Conservation (phyloP, 371 early-diverging fungal genomes). For the Saksenaea oblongispora region DNA sequence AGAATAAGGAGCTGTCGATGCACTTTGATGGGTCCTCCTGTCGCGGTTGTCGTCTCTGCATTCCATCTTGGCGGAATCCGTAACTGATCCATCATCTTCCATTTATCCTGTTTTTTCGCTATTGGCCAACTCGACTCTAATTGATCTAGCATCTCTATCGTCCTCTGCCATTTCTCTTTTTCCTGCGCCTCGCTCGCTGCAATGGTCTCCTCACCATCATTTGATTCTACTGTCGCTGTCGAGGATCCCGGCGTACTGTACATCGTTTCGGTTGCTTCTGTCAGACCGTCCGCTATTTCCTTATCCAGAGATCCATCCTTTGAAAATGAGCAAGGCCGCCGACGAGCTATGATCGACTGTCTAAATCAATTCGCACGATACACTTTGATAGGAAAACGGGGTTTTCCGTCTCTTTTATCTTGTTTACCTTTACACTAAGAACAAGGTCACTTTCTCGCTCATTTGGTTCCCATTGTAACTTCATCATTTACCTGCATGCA, state of each 20-base stretch:
- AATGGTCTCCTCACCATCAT: background rate
- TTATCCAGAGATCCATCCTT: constrained; percentile 15
- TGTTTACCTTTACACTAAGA: constrained; percentile 1
- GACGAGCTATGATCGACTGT: constrained; percentile 11
- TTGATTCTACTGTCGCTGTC: background rate
- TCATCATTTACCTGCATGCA: constrained; percentile 4
- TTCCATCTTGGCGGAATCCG: constrained; percentile 9
- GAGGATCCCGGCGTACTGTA: constrained; percentile 9
- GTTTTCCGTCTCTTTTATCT: background rate
- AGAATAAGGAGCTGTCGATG: constrained; percentile 18
- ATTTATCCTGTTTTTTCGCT: background rate
- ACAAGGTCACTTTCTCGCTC: background rate
- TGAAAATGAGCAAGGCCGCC: constrained; percentile 23
- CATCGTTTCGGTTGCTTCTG: background rate
- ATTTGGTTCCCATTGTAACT: background rate
- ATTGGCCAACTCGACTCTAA: background rate
- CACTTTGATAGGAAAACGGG: background rate
- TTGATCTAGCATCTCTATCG: background rate
- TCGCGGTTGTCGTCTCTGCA: background rate
- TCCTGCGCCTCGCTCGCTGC: background rate
- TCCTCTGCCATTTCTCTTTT: background rate
- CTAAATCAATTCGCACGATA: background rate
- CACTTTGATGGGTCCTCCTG: background rate
- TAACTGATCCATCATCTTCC: background rate
- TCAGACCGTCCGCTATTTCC: background rate